These are phyloP conservation scores for Yamadazyma dushanensis DNA, from an alignment of 1,139 yeast genomes.

Conservation along the genomic window DNA sequence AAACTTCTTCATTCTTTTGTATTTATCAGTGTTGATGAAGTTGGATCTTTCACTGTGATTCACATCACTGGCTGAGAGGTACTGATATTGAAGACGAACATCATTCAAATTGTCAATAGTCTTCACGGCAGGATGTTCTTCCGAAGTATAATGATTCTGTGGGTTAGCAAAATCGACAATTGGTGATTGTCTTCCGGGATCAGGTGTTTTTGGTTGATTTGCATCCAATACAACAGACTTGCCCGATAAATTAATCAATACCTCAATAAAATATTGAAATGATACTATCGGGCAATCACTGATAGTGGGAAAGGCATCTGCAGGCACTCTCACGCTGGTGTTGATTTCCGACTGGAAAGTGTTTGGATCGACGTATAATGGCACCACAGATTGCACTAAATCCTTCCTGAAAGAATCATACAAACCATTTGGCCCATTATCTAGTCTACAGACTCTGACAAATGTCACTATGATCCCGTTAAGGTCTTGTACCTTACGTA, in stretches of 20 bases:
- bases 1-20: conserved; percentile 73
- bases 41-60: conserved; percentile 41
- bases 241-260: conserved; percentile 65
- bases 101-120: conserved; percentile 14
- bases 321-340: conserved; percentile 70
- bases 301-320: conserved; percentile 85
- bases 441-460: conserved; percentile 77
- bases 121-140: conserved; percentile 4
- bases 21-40: conserved; percentile 74
- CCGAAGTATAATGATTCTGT: conserved; percentile 1
- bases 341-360: conserved; percentile 58
- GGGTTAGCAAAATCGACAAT: conserved; percentile 17
- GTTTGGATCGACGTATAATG: conserved; percentile 74
- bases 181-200: conserved; percentile 16
- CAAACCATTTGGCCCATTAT: conserved; percentile 61
- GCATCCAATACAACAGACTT: conserved; percentile 35
- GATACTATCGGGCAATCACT: conserved; percentile 71
- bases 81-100: conserved; percentile 35
- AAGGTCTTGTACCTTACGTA: conserved; percentile 68
- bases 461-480: conserved; percentile 79
- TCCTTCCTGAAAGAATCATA: conserved; percentile 84
- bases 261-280: conserved; percentile 84
- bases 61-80: conserved; percentile 20
- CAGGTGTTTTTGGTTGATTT: conserved; percentile 18
- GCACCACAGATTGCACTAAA: conserved; percentile 72